phyloP scores from a whole-genome alignment of 306 rosid species.

The Cucurbita ficifolia region DNA sequence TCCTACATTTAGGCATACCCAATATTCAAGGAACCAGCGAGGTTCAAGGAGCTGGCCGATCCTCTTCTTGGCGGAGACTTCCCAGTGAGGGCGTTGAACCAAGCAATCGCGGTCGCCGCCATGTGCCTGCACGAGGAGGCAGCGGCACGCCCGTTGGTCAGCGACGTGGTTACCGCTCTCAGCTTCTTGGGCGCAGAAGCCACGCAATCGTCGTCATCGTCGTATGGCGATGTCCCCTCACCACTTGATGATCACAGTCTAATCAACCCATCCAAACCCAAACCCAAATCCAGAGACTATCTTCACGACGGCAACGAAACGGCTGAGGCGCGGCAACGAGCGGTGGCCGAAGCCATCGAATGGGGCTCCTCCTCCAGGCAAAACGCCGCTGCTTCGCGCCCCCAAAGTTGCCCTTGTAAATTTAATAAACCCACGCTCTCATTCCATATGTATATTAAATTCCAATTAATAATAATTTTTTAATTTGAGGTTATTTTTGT shows the following conservation, averaged over 20 bases:
- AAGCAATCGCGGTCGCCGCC: slow-evolving; percentile 91
- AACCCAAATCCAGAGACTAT: neutral
- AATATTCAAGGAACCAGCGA: slow-evolving; percentile 41
- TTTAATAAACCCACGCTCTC: neutral
- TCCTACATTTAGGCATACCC: slow-evolving; percentile 43
- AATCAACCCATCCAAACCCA: neutral
- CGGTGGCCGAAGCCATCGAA: slow-evolving; percentile 78
- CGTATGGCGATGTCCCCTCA: slow-evolving; percentile 14
- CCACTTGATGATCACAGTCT: slow-evolving; percentile 7
- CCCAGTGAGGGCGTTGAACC: slow-evolving; percentile 48
- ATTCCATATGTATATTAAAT: neutral
- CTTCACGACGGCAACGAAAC: neutral
- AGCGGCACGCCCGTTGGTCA: slow-evolving; percentile 50
- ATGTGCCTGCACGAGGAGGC: slow-evolving; percentile 90
- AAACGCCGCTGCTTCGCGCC: slow-evolving; percentile 11
- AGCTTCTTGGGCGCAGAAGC: slow-evolving; percentile 43
- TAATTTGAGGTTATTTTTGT: too few species aligned
- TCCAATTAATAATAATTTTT: too few species aligned
- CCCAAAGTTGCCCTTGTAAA: slow-evolving; percentile 29
- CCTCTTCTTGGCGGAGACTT: slow-evolving; percentile 35
- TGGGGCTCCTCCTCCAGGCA: slow-evolving; percentile 61
- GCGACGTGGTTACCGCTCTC: slow-evolving; percentile 83
- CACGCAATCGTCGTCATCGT: neutral
- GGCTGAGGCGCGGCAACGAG: slow-evolving; percentile 37
- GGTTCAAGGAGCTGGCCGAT: slow-evolving; percentile 47